A percentile compares a stretch with the other conserved stretches of the same genome.
Conservation (phyloP, 2,329 filamentous ascomycete species). For the Epichloe elymi region DNA sequence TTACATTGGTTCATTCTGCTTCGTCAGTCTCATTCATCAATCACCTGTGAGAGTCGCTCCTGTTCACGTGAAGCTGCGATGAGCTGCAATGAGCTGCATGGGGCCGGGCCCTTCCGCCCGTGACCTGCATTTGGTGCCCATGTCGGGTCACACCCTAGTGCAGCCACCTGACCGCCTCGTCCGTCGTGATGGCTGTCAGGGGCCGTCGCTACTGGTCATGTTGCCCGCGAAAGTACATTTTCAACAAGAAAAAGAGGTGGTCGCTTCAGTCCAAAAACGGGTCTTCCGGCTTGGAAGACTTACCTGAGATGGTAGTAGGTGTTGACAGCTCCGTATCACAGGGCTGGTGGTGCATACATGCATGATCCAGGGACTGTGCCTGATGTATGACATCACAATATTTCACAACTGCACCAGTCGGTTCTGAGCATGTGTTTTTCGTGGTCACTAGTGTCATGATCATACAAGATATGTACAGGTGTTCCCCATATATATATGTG, state of each 20-base stretch:
- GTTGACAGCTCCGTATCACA: background rate
- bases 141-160: background rate
- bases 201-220: background rate
- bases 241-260: background rate
- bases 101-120: background rate
- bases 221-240: background rate
- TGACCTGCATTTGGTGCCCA: conserved; percentile 1
- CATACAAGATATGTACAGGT: conserved; percentile 24
- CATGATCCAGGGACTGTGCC: background rate
- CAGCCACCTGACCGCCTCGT: background rate
- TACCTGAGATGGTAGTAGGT: background rate
- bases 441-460: conserved; percentile 17
- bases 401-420: background rate
- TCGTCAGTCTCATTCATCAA: background rate
- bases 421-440: background rate
- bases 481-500: conserved; percentile 22
- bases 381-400: background rate
- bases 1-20: background rate
- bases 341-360: too few species aligned
- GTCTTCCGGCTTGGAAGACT: background rate
- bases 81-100: background rate
- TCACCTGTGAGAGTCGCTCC: background rate
- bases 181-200: background rate
- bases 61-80: background rate
- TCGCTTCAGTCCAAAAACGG: background rate